phyloP scores from a whole-genome alignment of 345 rosid species.

The Acer campestre region DNA sequence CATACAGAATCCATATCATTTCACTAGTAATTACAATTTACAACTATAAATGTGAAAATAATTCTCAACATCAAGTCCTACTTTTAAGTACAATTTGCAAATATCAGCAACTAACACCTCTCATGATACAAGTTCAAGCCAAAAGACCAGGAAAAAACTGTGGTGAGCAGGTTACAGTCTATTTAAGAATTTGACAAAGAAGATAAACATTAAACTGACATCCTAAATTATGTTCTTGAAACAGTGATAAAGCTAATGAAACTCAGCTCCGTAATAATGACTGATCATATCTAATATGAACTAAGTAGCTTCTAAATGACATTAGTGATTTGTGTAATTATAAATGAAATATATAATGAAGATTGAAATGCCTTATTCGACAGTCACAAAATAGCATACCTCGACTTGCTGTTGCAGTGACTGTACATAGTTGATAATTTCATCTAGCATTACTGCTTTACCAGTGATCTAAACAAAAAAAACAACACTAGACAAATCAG shows the following conservation, averaged over 20 bases:
- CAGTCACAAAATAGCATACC: slow-evolving; percentile 50
- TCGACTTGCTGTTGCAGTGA: slow-evolving; percentile 96
- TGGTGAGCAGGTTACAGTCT: background rate
- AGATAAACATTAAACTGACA: slow-evolving; percentile 1
- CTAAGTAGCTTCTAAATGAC: background rate
- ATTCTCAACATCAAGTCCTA: background rate
- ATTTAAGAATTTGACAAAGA: background rate
- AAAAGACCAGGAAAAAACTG: background rate
- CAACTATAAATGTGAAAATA: slow-evolving; percentile 1
- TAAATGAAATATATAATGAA: background rate
- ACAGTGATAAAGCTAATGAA: background rate
- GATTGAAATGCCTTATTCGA: background rate
- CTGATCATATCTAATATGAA: background rate
- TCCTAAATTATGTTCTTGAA: background rate
- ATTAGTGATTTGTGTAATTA: background rate
- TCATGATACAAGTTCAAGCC: background rate
- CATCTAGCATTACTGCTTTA: slow-evolving; percentile 98
- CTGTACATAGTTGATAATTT: slow-evolving; percentile 97
- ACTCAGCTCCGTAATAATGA: background rate
- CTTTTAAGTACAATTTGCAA: background rate
- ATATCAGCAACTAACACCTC: background rate
- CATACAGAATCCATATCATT: background rate
- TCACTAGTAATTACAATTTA: background rate
- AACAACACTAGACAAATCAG: slow-evolving; percentile 24
- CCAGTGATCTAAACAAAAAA: slow-evolving; percentile 75